Evolutionary conservation across 1,139 yeast genomes (phyloP).

Genomic region (Yamadazyma siamensis): DNA sequence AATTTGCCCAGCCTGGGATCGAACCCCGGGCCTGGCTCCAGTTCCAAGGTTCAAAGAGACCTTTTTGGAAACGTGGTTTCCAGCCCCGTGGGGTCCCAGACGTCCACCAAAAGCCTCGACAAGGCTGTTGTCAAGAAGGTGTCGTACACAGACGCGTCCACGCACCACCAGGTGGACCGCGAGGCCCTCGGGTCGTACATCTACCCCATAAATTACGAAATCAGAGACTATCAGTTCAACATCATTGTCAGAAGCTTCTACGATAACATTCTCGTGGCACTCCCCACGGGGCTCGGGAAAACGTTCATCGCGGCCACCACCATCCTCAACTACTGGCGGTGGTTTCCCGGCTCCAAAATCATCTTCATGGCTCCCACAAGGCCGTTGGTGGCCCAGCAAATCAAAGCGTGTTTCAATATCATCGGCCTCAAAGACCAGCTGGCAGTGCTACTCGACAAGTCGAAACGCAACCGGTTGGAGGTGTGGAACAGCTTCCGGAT

Average conservation of each 20-base stretch:
- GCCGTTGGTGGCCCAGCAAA: constrained; percentile 97
- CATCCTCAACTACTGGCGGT: constrained; percentile 82
- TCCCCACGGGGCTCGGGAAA: constrained; percentile 97
- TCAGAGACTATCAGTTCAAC: constrained; percentile 84
- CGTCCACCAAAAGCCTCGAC: background rate
- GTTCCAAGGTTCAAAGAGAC: constrained; percentile 8
- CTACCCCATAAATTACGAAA: constrained; percentile 82
- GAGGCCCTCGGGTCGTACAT: constrained; percentile 50
- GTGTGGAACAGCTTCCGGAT: constrained; percentile 78
- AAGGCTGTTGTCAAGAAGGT: background rate
- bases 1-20: constrained; percentile 1
- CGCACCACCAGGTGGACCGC: constrained; percentile 50
- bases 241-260: constrained; percentile 72
- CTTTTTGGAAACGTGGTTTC: constrained; percentile 9
- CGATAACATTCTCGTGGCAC: constrained; percentile 77
- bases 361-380: constrained; percentile 96
- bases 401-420: constrained; percentile 85
- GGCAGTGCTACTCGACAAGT: constrained; percentile 76
- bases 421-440: constrained; percentile 79
- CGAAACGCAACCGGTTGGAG: constrained; percentile 59
- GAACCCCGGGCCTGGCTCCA: constrained; percentile 1
- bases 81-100: constrained; percentile 1
- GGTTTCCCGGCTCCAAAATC: constrained; percentile 77
- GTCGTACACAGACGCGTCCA: constrained; percentile 24
- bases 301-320: constrained; percentile 94